Conservation (phyloP, 2,329 filamentous ascomycete species). For the Emydomyces testavorans region DNA sequence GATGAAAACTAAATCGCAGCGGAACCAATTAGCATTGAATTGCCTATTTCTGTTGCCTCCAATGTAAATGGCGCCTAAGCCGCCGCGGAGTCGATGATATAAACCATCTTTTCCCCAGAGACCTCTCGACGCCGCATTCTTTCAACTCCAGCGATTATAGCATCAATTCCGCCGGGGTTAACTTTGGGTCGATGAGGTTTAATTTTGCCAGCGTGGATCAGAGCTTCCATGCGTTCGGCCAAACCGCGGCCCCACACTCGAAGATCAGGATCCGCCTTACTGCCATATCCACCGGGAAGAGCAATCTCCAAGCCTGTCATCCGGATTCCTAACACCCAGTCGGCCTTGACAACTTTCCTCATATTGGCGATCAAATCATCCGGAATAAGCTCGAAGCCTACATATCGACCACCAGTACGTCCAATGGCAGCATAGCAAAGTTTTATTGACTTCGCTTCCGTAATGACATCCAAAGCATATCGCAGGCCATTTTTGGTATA, state of each 20-base stretch:
- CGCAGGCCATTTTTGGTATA: constrained; percentile 15
- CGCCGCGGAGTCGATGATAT: background rate
- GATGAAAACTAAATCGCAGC: too few relatives aligned
- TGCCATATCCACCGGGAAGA: constrained; percentile 10
- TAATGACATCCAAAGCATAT: constrained; percentile 16
- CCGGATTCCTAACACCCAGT: constrained; percentile 16
- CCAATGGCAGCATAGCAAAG: constrained; percentile 20
- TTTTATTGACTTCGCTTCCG: constrained; percentile 12
- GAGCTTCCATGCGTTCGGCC: background rate
- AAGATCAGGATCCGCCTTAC: constrained; percentile 8
- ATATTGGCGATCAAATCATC: background rate
- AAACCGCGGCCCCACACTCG: background rate
- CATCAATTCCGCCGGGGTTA: background rate
- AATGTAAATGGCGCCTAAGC: background rate
- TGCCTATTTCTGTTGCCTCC: background rate
- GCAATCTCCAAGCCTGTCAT: constrained; percentile 16
- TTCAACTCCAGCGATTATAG: background rate
- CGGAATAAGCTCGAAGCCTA: constrained; percentile 16
- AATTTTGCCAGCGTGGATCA: constrained; percentile 7
- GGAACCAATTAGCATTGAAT: too few relatives aligned
- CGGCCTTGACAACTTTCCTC: constrained; percentile 12
- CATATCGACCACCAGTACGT: constrained; percentile 18
- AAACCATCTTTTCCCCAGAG: constrained; percentile 1
- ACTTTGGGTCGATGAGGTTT: constrained; percentile 3
- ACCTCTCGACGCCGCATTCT: background rate